Evolutionary conservation across 2,329 filamentous ascomycete genomes (phyloP).

Genomic region (Aspergillus hortae): DNA sequence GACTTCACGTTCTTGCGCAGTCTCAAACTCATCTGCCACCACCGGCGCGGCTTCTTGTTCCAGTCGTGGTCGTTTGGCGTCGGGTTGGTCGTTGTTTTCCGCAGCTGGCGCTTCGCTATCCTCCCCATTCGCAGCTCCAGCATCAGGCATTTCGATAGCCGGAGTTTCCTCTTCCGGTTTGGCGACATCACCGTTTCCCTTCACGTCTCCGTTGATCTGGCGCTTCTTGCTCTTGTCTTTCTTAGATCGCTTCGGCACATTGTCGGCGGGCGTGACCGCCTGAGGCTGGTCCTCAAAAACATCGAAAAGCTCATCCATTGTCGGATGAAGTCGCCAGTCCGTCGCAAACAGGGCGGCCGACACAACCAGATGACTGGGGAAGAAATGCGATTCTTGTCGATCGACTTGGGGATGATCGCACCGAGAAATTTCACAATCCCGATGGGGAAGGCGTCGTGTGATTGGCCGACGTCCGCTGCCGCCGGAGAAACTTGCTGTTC

Average conservation of each 20-base stretch:
- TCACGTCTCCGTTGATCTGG: constrained; percentile 76
- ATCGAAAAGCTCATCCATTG: constrained; percentile 77
- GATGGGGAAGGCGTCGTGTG: constrained; percentile 23
- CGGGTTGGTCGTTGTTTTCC: constrained; percentile 36
- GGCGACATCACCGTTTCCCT: constrained; percentile 40
- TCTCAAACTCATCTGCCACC: constrained; percentile 90
- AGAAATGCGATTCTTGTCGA: constrained; percentile 13
- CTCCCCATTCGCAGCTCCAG: constrained; percentile 13
- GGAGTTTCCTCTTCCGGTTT: constrained; percentile 30
- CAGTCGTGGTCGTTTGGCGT: constrained; percentile 46
- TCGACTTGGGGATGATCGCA: constrained; percentile 8
- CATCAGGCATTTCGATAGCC: constrained; percentile 15
- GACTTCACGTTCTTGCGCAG: constrained; percentile 87
- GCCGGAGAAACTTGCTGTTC: constrained; percentile 19
- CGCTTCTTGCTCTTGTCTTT: constrained; percentile 76
- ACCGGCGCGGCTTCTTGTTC: constrained; percentile 71
- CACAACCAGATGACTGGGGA: constrained; percentile 11
- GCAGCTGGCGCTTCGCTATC: constrained; percentile 14
- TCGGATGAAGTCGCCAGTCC: constrained; percentile 13
- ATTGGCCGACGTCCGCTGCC: constrained; percentile 14
- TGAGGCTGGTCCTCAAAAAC: constrained; percentile 69
- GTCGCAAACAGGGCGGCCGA: constrained; percentile 15
- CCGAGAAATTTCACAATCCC: constrained; percentile 33
- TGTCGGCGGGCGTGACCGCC: constrained; percentile 35
- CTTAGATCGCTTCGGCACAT: constrained; percentile 36